Base-by-base conservation (phyloP, 2,329 filamentous ascomycete genomes). In the Teratosphaeria destructans region DNA sequence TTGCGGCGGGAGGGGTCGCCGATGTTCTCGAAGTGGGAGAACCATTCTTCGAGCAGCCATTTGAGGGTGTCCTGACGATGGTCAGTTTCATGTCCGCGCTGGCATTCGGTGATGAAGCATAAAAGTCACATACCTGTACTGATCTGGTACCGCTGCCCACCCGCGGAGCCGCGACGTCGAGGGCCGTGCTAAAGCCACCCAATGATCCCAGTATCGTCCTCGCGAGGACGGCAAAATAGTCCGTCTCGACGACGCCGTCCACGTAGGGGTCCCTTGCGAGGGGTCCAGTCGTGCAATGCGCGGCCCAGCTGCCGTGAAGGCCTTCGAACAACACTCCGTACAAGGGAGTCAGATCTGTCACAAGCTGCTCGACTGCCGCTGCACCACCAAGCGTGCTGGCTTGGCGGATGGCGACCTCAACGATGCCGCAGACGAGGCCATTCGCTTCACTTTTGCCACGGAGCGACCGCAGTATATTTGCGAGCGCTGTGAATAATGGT, bases 171-270 rank as follows among this genome's bases (percentile, higher is more conserved):
- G 66, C 63, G 1, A 64, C 65, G 19, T 82, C 78, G 4, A 83
- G 68, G 0, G 79, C 80, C 54, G 79, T 76, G 12, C 86, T 76
- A 65, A 96, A 87, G 1, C 88, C 77, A 2, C 75, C 74, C 0
- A 92, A 89, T 43, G 88, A 87, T 0, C 86, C 85, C 2, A 95
- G 76, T 0, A 86, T 83, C 16, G 97, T 81, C 1, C 92, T 87
- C 1, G 90, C 86, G 2, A 99, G 79, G 2, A 97, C 85, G 4
- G 85, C 83, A 69, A 95, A 88, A 72, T 95, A 96, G 70, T 96
- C 89, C 0, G 88, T 88, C 69, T 96, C 85, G 0, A 89, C 86
- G 11, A 91, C 81, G 12, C 85, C 84, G 66, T 87, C 87, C 37
- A 96, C 82, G 34, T 84, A 82, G 49, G 85, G 82, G 23, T 83